Evolutionary conservation across 768 basidiomycete species (phyloP).

Genomic region (Pseudohyphozyma bogoriensis): DNA sequence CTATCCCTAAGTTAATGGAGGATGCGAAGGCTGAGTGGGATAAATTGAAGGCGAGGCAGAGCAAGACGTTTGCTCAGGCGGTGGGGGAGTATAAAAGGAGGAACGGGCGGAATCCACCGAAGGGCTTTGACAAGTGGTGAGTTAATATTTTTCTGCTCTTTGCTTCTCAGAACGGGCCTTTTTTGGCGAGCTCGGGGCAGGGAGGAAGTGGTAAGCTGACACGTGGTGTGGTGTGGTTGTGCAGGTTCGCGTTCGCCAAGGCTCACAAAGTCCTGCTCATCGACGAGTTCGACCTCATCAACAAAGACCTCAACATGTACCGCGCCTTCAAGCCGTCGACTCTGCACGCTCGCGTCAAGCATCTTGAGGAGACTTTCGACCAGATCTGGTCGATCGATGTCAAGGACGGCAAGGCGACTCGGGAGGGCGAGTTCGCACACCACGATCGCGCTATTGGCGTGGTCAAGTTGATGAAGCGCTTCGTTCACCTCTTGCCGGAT

Average conservation of each 20-base stretch:
- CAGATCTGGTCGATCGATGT: conserved; percentile 29
- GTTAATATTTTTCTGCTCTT: not conserved
- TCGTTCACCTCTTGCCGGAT: conserved; percentile 28
- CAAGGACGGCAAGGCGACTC: conserved; percentile 14
- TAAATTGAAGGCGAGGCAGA: conserved; percentile 37
- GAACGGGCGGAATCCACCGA: conserved; percentile 39
- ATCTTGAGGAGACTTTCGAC: conserved; percentile 16
- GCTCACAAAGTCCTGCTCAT: conserved; percentile 29
- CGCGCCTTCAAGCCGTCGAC: conserved; percentile 31
- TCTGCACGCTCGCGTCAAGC: conserved; percentile 27
- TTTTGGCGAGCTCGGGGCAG: no score
- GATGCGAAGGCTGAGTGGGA: conserved; percentile 39
- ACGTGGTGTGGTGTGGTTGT: not conserved
- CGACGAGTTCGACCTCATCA: conserved; percentile 37
- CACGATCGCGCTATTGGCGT: conserved; percentile 33
- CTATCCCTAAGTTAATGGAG: conserved; percentile 37
- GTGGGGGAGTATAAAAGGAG: conserved; percentile 38
- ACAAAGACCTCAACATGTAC: conserved; percentile 33
- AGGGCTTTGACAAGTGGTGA: conserved; percentile 39
- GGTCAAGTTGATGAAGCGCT: conserved; percentile 24
- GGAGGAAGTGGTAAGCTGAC: not conserved
- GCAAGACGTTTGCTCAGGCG: conserved; percentile 36
- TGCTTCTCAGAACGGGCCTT: no score
- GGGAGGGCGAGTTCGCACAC: conserved; percentile 29
- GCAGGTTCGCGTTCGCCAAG: conserved; percentile 26